A percentile compares a stretch with the other conserved stretches of the same genome.
Conservation (phyloP, 2,329 filamentous ascomycete genomes). For the Exophiala phaeomuriformis region DNA sequence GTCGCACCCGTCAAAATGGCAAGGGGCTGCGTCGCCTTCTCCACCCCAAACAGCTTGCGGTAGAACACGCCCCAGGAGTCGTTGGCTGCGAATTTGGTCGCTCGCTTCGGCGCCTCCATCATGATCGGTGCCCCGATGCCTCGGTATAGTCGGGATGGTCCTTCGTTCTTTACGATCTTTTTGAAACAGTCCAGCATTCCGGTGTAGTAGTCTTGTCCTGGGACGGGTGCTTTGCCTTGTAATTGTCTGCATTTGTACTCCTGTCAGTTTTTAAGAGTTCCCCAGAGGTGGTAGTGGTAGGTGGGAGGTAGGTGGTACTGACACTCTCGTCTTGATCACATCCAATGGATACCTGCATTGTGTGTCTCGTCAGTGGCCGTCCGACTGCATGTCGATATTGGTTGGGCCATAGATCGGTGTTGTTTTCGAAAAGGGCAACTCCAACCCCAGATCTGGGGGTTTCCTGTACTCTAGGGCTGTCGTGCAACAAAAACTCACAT, state of each 20-base stretch:
- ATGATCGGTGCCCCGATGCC: slow-evolving; percentile 93
- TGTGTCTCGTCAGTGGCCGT: neutral
- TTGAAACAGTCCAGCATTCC: slow-evolving; percentile 97
- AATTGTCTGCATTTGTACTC: slow-evolving; percentile 58
- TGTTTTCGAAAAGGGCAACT: neutral
- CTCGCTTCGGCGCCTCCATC: slow-evolving; percentile 95
- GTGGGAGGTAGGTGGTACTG: slow-evolving; percentile 37
- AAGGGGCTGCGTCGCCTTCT: slow-evolving; percentile 84
- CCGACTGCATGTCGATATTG: neutral
- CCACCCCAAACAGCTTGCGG: slow-evolving; percentile 72
- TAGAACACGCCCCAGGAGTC: slow-evolving; percentile 97
- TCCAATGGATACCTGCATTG: slow-evolving; percentile 84
- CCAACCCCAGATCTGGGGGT: neutral
- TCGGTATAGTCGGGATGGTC: slow-evolving; percentile 85
- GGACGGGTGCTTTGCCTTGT: slow-evolving; percentile 62
- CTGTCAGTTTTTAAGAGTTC: neutral
- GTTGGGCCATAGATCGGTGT: too few species aligned
- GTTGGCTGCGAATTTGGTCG: slow-evolving; percentile 98
- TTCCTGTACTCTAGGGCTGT: neutral
- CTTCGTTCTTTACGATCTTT: slow-evolving; percentile 94
- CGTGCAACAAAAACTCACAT: slow-evolving; percentile 53
- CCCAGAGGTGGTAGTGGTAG: neutral
- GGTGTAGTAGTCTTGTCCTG: slow-evolving; percentile 77
- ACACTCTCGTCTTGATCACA: slow-evolving; percentile 97
- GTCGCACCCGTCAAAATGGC: slow-evolving; percentile 90